Percentiles rank a stretch among this genome's conserved stretches.
phyloP scores from a whole-genome alignment of 2,329 filamentous ascomycete species.

The Ophiosphaerella narmari region DNA sequence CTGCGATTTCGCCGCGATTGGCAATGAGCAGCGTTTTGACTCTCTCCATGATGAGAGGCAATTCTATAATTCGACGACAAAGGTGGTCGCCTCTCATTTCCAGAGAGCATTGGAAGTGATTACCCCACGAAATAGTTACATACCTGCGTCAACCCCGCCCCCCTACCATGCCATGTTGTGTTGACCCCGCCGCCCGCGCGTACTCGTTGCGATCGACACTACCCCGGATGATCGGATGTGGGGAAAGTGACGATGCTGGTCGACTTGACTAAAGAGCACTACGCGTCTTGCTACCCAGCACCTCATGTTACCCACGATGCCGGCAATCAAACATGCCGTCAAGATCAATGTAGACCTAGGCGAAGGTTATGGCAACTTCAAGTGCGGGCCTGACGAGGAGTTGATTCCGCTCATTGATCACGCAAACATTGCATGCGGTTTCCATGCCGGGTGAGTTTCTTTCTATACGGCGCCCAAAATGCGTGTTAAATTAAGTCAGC shows the following conservation, averaged over 20 bases:
- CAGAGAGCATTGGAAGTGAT: no score
- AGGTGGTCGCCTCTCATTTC: no score
- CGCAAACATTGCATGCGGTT: conserved; percentile 66
- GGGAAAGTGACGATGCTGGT: no score
- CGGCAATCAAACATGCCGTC: conserved; percentile 57
- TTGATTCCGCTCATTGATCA: conserved; percentile 65
- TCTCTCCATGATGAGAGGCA: conserved; percentile 40
- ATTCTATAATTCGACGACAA: no score
- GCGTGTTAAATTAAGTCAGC: conserved; percentile 12
- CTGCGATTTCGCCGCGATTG: conserved; percentile 43
- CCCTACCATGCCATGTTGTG: no score
- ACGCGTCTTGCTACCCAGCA: no score
- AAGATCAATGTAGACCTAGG: conserved; percentile 61
- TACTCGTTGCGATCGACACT: no score
- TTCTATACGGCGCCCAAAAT: conserved; percentile 10
- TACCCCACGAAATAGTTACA: no score
- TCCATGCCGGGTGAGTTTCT: conserved; percentile 51
- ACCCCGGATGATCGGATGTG: no score
- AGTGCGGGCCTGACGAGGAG: conserved; percentile 62
- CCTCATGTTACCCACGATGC: conserved; percentile 42
- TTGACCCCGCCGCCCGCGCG: no score
- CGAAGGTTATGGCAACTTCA: conserved; percentile 58
- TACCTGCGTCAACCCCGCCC: no score
- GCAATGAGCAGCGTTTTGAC: conserved; percentile 61
- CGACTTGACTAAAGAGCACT: no score